Evolutionary conservation across 1,139 yeast genomes (phyloP), one percentile per base, ranked within the genome.

Genomic region (Yamadazyma atlantica): DNA sequence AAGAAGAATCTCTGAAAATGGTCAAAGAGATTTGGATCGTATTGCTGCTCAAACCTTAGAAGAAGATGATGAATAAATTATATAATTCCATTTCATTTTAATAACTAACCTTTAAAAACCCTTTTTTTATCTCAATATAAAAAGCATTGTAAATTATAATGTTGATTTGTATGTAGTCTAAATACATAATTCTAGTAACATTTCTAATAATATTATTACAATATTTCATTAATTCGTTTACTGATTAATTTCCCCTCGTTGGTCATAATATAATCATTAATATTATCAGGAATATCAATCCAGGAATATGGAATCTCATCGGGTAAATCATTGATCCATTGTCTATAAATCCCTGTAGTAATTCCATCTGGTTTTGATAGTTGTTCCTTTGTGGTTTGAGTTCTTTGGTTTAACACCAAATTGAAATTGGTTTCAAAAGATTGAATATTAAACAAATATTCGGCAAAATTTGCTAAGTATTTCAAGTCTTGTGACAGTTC

Each of bases 11-110:
- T 85, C 97, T 54, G 97, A 89, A 74, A 87, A 89, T 78, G 99
- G 99, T 71, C 97, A 92, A 82, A 90, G 98, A 85, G 99, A 92
- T 81, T 86, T 92, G 80, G 99, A 92, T 80, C 97, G 98, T 85
- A 92, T 92, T 75, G 98, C 98, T 69, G 96, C 96, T 71, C 97
- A 90, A 80, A 88, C 96, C 71, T 82, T 87, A 74, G 95, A 86
- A 78, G 90, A 83, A 64, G 30, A 28, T 16, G 95, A 86, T 72
- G 87, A 82, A 72, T 69, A 70, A 68, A 52, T 58, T 47, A 53
- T 33, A 25, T 17, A 26, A 33, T 25, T 21, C 22, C 28, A 27
- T 33, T 24, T 22, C n/a, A 29, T 32, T n/a, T 35, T 30, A 31
- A 22, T 23, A 25, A 30, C 25, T 17, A 6, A 19, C 22, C 22